A percentile compares a stretch with the other conserved stretches of the same genome.
Evolutionary conservation across 2,329 filamentous ascomycete species (phyloP).

Genomic region (Alternaria hordeiaustralica): DNA sequence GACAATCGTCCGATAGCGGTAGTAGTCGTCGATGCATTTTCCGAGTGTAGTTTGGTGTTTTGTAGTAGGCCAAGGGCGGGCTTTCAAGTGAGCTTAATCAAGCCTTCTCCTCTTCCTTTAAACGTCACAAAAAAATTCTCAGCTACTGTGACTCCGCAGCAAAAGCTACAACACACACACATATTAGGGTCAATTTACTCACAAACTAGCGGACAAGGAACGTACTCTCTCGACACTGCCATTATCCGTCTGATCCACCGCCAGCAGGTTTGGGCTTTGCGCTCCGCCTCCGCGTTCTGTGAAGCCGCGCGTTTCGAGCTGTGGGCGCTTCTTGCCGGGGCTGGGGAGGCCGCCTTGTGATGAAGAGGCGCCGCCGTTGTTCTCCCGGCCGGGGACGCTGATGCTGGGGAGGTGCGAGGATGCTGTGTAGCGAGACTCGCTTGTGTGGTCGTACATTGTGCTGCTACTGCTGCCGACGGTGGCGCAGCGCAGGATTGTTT

Average conservation of each 20-base stretch:
- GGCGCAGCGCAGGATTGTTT: slow-evolving; percentile 95
- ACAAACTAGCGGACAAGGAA: slow-evolving; percentile 31
- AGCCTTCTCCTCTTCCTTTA: slow-evolving; percentile 26
- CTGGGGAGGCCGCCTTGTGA: slow-evolving; percentile 2
- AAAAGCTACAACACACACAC: slow-evolving; percentile 45
- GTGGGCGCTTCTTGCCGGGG: slow-evolving; percentile 53
- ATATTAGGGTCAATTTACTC: slow-evolving; percentile 21
- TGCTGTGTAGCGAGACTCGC: slow-evolving; percentile 10
- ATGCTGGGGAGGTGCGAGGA: slow-evolving; percentile 12
- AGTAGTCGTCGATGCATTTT: not conserved
- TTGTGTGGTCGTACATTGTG: slow-evolving; percentile 73
- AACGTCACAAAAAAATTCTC: slow-evolving; percentile 25
- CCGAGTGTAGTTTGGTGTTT: not conserved
- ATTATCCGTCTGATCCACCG: slow-evolving; percentile 69
- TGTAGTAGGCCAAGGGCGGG: not conserved
- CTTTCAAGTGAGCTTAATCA: slow-evolving; percentile 21
- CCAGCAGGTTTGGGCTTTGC: slow-evolving; percentile 69
- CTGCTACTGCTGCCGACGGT: slow-evolving; percentile 87
- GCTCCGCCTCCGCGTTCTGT: slow-evolving; percentile 70
- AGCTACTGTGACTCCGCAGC: slow-evolving; percentile 59
- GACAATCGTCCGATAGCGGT: not conserved
- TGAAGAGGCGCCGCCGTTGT: slow-evolving; percentile 6
- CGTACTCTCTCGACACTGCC: slow-evolving; percentile 62
- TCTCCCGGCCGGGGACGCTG: slow-evolving; percentile 4
- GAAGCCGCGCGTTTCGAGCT: slow-evolving; percentile 68